Conservation (phyloP, 2,329 filamentous ascomycete species). For the Pyrenophora graminea region DNA sequence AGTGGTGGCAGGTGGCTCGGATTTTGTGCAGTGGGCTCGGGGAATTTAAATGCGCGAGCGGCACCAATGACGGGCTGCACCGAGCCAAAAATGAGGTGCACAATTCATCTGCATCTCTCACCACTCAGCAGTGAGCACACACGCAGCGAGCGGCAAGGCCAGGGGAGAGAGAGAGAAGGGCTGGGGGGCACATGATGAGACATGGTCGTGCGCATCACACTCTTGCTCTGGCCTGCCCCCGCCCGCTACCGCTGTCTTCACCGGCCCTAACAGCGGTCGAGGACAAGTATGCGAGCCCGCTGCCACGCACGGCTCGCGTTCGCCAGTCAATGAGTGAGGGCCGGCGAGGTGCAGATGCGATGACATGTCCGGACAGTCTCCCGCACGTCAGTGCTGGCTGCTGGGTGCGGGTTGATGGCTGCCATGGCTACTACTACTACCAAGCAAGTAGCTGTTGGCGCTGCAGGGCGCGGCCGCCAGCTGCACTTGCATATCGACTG, state of each 20-base stretch:
- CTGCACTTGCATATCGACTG: conserved; percentile 24
- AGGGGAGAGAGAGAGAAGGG: conserved; percentile 1
- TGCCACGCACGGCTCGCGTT: conserved; percentile 6
- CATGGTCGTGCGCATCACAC: conserved; percentile 20
- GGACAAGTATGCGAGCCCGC: not conserved
- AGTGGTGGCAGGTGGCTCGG: not conserved
- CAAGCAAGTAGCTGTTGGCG: not conserved
- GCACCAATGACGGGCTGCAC: conserved; percentile 11
- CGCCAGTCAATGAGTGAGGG: conserved; percentile 1
- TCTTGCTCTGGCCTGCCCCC: conserved; percentile 8
- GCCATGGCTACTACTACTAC: too few species aligned
- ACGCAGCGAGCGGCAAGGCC: conserved; percentile 17
- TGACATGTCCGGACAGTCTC: conserved; percentile 24
- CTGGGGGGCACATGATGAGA: conserved; percentile 22
- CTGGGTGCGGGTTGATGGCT: too few species aligned
- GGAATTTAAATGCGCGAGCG: conserved; percentile 12
- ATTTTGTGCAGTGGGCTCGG: conserved; percentile 17
- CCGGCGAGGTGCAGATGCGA: conserved; percentile 15
- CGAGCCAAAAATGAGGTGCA: conserved; percentile 7
- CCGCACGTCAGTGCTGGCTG: conserved; percentile 20
- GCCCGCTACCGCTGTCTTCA: conserved; percentile 5
- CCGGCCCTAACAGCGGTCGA: conserved; percentile 3
- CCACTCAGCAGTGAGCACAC: too few species aligned
- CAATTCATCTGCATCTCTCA: conserved; percentile 1
- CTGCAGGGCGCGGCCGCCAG: conserved; percentile 22